Percentiles rank a stretch among this genome's conserved stretches.
phyloP scores from a whole-genome alignment of 2,329 filamentous ascomycete genomes.

The Fusarium nodosum region DNA sequence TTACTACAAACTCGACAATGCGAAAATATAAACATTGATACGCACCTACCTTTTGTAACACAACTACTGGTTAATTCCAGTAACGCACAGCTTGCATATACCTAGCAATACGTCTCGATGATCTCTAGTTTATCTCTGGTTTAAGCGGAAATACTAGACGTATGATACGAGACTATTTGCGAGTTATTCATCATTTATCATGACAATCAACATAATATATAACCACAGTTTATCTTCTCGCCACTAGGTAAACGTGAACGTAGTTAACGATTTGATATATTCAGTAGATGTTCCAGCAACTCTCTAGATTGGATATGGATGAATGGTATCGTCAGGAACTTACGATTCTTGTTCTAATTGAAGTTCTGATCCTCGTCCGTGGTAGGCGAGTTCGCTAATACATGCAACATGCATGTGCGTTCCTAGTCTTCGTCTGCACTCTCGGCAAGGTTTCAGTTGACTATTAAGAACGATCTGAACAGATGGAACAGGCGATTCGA shows the following conservation, averaged over 20 bases:
- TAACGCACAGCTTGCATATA: neutral
- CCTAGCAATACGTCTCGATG: no score
- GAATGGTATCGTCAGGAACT: neutral
- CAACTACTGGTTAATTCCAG: neutral
- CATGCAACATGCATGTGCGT: neutral
- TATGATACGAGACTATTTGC: neutral
- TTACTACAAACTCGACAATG: neutral
- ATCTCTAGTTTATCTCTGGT: no score
- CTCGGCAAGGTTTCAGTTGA: neutral
- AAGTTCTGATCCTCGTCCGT: neutral
- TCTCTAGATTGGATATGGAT: no score
- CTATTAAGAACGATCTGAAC: conserved; percentile 1
- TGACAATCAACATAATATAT: neutral
- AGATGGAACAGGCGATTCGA: conserved; percentile 17
- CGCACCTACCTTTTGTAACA: neutral
- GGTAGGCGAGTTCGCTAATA: neutral
- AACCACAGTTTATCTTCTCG: neutral
- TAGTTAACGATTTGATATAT: neutral
- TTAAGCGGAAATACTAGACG: no score
- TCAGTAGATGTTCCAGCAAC: neutral
- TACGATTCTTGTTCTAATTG: neutral
- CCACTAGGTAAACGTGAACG: no score
- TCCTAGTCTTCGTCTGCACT: neutral
- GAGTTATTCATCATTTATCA: neutral
- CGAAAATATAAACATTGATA: neutral